phyloP scores from a whole-genome alignment of 1,284 basidiomycete genomes.

The Coniferiporia weirii region DNA sequence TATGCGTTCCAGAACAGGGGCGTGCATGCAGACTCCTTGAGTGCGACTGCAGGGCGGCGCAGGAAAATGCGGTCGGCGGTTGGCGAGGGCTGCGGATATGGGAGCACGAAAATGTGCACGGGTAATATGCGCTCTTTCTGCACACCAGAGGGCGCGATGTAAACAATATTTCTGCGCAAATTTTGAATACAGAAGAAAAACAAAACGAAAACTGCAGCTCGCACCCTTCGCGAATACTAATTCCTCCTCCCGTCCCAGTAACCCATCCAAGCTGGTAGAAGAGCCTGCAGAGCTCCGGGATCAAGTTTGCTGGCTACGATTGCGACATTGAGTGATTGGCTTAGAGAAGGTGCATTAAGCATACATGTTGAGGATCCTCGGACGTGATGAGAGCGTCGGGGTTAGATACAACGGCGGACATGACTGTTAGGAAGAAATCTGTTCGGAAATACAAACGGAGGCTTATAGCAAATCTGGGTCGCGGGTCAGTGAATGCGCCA shows the following conservation, averaged over 20 bases:
- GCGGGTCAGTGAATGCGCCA: background rate
- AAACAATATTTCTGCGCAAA: constrained; percentile 39
- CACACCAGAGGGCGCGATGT: constrained; percentile 82
- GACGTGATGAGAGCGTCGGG: constrained; percentile 13
- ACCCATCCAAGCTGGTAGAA: constrained; percentile 50
- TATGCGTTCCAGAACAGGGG: constrained; percentile 92
- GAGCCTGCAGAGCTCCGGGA: constrained; percentile 41
- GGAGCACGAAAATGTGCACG: constrained; percentile 80
- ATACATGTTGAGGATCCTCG: constrained; percentile 15
- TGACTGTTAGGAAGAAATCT: background rate
- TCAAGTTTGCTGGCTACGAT: constrained; percentile 47
- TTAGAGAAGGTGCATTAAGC: background rate
- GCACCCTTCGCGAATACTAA: constrained; percentile 67
- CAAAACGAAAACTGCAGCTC: constrained; percentile 22
- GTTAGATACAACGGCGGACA: background rate
- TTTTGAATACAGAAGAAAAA: background rate
- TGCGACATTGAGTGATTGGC: background rate
- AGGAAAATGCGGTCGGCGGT: constrained; percentile 69
- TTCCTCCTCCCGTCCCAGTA: constrained; percentile 51
- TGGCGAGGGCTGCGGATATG: constrained; percentile 66
- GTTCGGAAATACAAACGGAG: background rate
- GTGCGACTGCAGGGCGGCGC: constrained; percentile 57
- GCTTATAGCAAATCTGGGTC: no score
- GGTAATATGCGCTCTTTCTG: constrained; percentile 84
- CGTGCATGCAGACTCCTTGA: constrained; percentile 80